phyloP scores from a whole-genome alignment of 179 eudicot genomes.

The Beta macrorhiza region DNA sequence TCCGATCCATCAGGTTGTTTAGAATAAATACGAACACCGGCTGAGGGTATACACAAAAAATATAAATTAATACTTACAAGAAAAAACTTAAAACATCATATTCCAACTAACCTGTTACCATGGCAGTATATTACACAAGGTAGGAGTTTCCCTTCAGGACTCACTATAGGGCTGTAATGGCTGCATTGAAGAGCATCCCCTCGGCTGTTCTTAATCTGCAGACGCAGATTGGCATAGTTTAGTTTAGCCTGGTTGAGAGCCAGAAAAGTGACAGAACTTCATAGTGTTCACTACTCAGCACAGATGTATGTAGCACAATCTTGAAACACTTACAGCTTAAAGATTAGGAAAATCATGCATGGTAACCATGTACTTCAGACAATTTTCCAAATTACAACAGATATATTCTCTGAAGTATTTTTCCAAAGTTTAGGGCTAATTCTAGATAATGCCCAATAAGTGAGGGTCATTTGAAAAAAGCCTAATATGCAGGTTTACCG shows the following conservation, averaged over 20 bases:
- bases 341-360: neutral
- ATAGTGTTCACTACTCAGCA: neutral
- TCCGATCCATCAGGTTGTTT: neutral
- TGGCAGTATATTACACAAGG: constrained; percentile 98
- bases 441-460: too few species aligned
- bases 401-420: too few species aligned
- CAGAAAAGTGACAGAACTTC: constrained; percentile 6
- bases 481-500: neutral
- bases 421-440: too few species aligned
- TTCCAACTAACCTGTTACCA: constrained; percentile 82
- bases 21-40: neutral
- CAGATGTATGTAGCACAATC: neutral
- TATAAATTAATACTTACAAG: neutral
- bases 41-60: neutral
- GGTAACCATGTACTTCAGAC: too few species aligned
- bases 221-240: constrained; percentile 8
- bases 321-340: neutral
- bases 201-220: constrained; percentile 78
- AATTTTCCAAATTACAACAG: too few species aligned
- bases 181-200: constrained; percentile 82
- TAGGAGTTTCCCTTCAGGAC: constrained; percentile 73
- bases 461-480: too few species aligned
- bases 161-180: constrained; percentile 70
- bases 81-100: neutral
- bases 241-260: neutral